Conservation (phyloP, 306 rosid genomes). For the Dryas octopetala region DNA sequence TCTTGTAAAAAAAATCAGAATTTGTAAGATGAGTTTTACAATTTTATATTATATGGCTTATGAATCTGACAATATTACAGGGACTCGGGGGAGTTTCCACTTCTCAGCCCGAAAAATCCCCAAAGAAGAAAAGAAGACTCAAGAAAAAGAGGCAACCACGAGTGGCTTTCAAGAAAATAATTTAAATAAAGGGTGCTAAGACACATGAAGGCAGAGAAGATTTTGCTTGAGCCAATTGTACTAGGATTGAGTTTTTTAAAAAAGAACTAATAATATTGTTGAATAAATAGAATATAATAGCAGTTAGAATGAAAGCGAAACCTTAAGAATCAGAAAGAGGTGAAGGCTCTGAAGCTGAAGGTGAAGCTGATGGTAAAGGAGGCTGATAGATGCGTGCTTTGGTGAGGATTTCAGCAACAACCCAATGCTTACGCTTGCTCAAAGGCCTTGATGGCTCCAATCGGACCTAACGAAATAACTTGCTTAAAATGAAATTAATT, state of each 20-base stretch:
- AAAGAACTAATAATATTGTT: neutral
- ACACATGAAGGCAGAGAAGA: no score
- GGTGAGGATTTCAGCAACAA: constrained; percentile 81
- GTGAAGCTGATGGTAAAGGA: constrained; percentile 31
- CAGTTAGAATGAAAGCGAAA: neutral
- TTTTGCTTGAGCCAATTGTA: no score
- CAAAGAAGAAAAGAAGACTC: no score
- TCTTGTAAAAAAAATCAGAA: neutral
- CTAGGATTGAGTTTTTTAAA: neutral
- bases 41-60: neutral
- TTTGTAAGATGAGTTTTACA: neutral
- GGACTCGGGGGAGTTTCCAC: no score
- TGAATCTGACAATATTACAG: neutral
- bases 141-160: no score
- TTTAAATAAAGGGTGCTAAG: no score
- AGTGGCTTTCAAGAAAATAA: no score
- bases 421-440: constrained; percentile 85
- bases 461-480: constrained; percentile 51
- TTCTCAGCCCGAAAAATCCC: no score
- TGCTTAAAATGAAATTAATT: neutral
- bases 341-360: constrained; percentile 5
- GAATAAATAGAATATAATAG: neutral
- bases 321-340: constrained; percentile 13
- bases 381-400: constrained; percentile 77
- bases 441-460: constrained; percentile 79